Conservation (phyloP, 495 filamentous ascomycete species). For the Talaromyces ruber region DNA sequence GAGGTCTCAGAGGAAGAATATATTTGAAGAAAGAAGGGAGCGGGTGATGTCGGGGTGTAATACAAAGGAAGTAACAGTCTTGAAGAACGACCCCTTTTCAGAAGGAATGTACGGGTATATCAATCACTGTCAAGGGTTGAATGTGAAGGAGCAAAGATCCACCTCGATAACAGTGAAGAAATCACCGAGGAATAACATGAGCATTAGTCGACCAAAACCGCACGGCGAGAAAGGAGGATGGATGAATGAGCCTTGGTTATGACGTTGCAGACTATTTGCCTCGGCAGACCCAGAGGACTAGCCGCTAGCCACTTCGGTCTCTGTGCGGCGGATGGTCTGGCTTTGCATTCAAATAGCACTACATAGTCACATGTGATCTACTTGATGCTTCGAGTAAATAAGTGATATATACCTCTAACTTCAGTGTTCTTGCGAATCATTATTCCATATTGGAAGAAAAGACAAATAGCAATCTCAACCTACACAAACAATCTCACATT, state of each 20-base stretch:
- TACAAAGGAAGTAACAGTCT: background rate
- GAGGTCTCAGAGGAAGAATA: background rate
- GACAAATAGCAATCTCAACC: constrained; percentile 29
- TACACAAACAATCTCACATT: constrained; percentile 20
- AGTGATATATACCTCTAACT: background rate
- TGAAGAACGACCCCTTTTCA: background rate
- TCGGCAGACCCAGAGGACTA: background rate
- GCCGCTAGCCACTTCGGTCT: background rate
- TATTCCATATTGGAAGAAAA: constrained; percentile 32
- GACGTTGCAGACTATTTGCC: constrained; percentile 5
- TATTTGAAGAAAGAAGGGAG: background rate
- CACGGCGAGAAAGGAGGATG: background rate
- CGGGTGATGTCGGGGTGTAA: background rate
- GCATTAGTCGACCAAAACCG: background rate
- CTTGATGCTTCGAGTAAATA: background rate
- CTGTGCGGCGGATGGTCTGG: background rate
- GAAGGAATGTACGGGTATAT: background rate
- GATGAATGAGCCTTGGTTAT: background rate
- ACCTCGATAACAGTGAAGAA: background rate
- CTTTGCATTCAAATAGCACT: background rate
- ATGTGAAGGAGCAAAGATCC: background rate
- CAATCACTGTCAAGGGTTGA: background rate
- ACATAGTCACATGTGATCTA: background rate
- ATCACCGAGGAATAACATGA: background rate
- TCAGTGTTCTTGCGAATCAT: constrained; percentile 24